These are phyloP conservation scores for Medicago arabica DNA, from an alignment of 306 rosid genomes.

Conservation along the genomic window DNA sequence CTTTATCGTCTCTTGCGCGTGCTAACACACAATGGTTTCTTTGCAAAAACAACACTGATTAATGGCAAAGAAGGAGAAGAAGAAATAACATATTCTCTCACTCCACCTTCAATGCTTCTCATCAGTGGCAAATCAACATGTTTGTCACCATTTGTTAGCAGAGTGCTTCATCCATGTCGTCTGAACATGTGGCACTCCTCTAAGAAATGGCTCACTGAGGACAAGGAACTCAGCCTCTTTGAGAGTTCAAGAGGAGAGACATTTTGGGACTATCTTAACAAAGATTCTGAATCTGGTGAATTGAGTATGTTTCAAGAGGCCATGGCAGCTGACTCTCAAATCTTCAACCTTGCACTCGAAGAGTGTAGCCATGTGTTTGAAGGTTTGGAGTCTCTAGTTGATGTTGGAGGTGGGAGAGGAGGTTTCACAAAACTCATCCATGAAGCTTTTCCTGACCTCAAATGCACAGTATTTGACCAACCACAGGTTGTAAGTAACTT, in stretches of 20 bases:
- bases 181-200: not conserved
- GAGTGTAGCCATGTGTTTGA: not conserved
- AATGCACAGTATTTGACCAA: conserved; percentile 55
- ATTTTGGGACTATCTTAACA: not conserved
- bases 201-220: not conserved
- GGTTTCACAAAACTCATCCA: conserved; percentile 41
- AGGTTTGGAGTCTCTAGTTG: not conserved
- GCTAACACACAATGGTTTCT: not conserved
- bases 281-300: no score
- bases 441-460: conserved; percentile 52
- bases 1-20: not conserved
- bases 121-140: not conserved
- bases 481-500: conserved; percentile 54
- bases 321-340: not conserved
- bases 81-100: not conserved
- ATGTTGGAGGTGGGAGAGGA: not conserved
- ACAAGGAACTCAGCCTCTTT: not conserved
- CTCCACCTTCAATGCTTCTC: not conserved
- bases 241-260: not conserved
- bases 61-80: not conserved
- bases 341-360: not conserved
- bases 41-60: not conserved
- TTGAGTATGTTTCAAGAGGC: not conserved
- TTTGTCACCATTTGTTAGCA: not conserved
- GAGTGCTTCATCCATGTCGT: not conserved